Percentiles rank a stretch among this genome's conserved stretches.
Evolutionary conservation across 106 monocot genomes (phyloP).

Genomic region (Dendrobium nobile): DNA sequence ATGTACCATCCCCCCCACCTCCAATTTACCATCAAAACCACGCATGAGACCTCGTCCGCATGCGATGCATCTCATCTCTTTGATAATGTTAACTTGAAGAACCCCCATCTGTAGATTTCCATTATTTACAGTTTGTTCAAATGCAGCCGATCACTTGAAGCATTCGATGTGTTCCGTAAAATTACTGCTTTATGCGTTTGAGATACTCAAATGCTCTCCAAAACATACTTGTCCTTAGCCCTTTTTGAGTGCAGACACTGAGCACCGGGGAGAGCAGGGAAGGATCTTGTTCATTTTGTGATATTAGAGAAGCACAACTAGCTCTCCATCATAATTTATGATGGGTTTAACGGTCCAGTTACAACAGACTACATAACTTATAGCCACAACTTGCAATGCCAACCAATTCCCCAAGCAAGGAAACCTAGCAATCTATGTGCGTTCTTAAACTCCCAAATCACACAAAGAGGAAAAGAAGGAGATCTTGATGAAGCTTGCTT

Average conservation of each 20-base stretch:
- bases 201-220: constrained; percentile 29
- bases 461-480: constrained; percentile 23
- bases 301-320: no score
- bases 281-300: no score
- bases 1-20: no score
- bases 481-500: constrained; percentile 17
- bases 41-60: no score
- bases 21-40: no score
- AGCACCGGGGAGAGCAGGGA: no score
- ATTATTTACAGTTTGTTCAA: constrained; percentile 58
- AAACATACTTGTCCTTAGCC: constrained; percentile 43
- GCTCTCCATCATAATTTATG: no score
- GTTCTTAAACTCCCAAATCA: constrained; percentile 29
- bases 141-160: constrained; percentile 18
- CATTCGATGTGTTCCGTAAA: constrained; percentile 36
- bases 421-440: constrained; percentile 8
- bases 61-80: constrained; percentile 31
- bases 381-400: not conserved
- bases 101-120: constrained; percentile 32
- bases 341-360: no score
- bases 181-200: constrained; percentile 25
- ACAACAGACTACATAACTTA: not conserved
- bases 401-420: not conserved
- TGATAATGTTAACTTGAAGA: constrained; percentile 22
- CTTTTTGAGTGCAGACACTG: constrained; percentile 35